These are phyloP conservation scores for Mollisia scopiformis DNA, from an alignment of 2,329 filamentous ascomycete genomes.

Conservation along the genomic window DNA sequence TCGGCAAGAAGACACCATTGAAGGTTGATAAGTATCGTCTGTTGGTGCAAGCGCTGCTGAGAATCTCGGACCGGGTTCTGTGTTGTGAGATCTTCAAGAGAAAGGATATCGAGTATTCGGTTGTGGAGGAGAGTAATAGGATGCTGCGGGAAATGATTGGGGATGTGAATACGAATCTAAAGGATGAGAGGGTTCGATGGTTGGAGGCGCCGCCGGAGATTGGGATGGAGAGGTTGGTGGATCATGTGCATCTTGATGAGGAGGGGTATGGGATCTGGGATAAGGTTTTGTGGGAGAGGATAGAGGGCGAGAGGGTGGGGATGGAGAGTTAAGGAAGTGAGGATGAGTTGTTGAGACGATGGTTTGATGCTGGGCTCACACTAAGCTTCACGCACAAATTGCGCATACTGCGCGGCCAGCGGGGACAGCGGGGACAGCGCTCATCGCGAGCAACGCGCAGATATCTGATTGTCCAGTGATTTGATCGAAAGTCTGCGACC, in stretches of 20 bases:
- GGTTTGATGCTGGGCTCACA: no score
- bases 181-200: conserved; percentile 4
- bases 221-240: conserved; percentile 6
- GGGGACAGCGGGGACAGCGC: no score
- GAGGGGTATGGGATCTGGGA: conserved; percentile 22
- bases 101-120: conserved; percentile 9
- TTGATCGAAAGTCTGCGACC: no score
- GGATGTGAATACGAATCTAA: not conserved
- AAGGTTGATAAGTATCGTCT: conserved; percentile 4
- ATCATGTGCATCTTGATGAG: conserved; percentile 23
- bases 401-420: no score
- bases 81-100: conserved; percentile 13
- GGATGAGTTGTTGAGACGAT: no score
- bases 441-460: no score
- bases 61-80: conserved; percentile 4
- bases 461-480: no score
- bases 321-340: no score
- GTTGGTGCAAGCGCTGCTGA: conserved; percentile 10
- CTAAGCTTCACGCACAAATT: no score
- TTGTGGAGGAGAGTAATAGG: conserved; percentile 12
- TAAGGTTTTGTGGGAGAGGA: conserved; percentile 2
- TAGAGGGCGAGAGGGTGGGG: no score
- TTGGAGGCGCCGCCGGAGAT: conserved; percentile 9
- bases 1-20: conserved; percentile 9
- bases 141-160: conserved; percentile 2